Evolutionary conservation across 495 filamentous ascomycete species (phyloP), one percentile per base, ranked within the genome.

Genomic region (Xylona heveae): DNA sequence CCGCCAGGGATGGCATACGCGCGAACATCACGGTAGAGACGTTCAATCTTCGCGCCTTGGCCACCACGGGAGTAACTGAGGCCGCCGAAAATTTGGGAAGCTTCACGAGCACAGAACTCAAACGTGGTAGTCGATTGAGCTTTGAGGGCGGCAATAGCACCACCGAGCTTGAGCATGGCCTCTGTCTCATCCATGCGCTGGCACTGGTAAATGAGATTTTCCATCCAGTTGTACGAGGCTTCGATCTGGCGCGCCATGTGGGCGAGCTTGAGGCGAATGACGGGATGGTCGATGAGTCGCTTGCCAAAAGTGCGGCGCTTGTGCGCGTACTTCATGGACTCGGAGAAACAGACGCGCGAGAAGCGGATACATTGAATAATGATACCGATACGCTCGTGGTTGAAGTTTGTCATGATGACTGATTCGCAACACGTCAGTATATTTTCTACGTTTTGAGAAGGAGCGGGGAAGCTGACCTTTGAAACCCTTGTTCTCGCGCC

Each of bases 161-260:
- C 88, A 12, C 88, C 88, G 2, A 97, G 73, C 44, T 80, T 79
- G 33, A 95, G 65, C 84, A 92, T 93, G 17, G 88, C 85, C 55
- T 93, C 82, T 21, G 73, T 81, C 54, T 94, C 82, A 27, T 71
- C 68, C 88, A 97, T 97, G 50, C 69, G 68, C 51, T 76, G 50
- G 59, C 79, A 84, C 56, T 97, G 88, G 59, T 77, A 91, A 52
- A 93, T 74, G 25, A 92, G 58, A 48, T 83, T 88, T 62, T 97
- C 88, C n/a, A 95, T 62, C 88, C 88, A 95, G 57, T 78, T 79
- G 59, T 90, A 88, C 8, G 74, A 77, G 6, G 88, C 81, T 52
- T 97, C 88, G 53, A 94, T 92, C 57, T 95, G 88, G 30, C 88
- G 70, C 10, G 82, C 85, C 88, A 97, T 97, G 53, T 94, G 75